Evolutionary conservation across 2,329 filamentous ascomycete species (phyloP).

Genomic region (Alternaria gaisen): DNA sequence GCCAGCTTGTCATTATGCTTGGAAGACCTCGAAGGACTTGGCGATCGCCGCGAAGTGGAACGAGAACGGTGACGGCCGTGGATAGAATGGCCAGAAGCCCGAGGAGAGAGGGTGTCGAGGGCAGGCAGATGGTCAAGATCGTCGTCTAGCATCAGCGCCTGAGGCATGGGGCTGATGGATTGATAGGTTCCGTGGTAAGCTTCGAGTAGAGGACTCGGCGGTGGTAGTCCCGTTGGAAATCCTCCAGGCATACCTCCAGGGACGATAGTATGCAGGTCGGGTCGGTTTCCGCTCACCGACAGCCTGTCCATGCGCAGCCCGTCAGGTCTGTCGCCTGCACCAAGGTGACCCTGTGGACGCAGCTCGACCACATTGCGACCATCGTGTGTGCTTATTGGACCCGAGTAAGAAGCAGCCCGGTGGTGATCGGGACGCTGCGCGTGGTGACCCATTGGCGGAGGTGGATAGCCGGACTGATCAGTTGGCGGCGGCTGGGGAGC

Average conservation of each 20-base stretch:
- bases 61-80: slow-evolving; percentile 40
- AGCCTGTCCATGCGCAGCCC: slow-evolving; percentile 58
- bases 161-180: slow-evolving; percentile 92
- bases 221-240: slow-evolving; percentile 59
- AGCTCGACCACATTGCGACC: slow-evolving; percentile 54
- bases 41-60: slow-evolving; percentile 45
- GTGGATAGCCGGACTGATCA: slow-evolving; percentile 38
- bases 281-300: slow-evolving; percentile 58
- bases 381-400: slow-evolving; percentile 32
- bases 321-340: slow-evolving; percentile 39
- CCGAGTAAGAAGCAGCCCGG: slow-evolving; percentile 33
- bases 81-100: slow-evolving; percentile 38
- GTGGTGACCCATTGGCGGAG: slow-evolving; percentile 42
- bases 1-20: slow-evolving; percentile 46
- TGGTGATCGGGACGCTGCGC: slow-evolving; percentile 39
- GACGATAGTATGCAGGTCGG: slow-evolving; percentile 50
- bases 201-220: slow-evolving; percentile 85
- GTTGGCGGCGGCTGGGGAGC: slow-evolving; percentile 28
- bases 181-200: slow-evolving; percentile 95
- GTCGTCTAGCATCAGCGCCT: slow-evolving; percentile 69
- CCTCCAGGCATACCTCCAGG: slow-evolving; percentile 40
- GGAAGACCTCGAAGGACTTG: slow-evolving; percentile 37
- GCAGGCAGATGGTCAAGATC: slow-evolving; percentile 59
- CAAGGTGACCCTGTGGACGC: slow-evolving; percentile 46
- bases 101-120: slow-evolving; percentile 44